Percentiles rank a stretch among this genome's conserved stretches.
Evolutionary conservation across 768 basidiomycete species (phyloP).

Genomic region (Dacryopinax primogenitus): DNA sequence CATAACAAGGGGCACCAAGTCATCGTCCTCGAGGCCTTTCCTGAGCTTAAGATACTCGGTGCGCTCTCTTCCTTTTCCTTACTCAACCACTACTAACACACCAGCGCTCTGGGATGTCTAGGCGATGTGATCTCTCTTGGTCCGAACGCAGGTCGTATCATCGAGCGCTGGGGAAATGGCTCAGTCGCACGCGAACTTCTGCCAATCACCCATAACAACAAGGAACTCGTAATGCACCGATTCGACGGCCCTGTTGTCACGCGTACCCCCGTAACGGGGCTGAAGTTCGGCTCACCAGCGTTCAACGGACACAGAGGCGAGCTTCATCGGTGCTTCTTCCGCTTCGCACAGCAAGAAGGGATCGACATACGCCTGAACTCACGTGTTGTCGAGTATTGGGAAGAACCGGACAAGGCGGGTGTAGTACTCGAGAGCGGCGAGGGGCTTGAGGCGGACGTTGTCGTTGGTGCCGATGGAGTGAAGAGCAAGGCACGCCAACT

Average conservation of each 20-base stretch:
- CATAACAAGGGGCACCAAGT: slow-evolving; percentile 21
- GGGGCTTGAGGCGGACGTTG: slow-evolving; percentile 7
- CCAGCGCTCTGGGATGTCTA: not conserved
- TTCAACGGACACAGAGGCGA: slow-evolving; percentile 25
- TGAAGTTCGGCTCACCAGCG: slow-evolving; percentile 17
- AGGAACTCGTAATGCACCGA: slow-evolving; percentile 18
- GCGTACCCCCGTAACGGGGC: slow-evolving; percentile 17
- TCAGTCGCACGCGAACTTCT: slow-evolving; percentile 12
- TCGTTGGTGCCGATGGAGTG: slow-evolving; percentile 12
- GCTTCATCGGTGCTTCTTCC: slow-evolving; percentile 19
- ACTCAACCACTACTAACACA: too few relatives aligned
- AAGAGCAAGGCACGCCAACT: slow-evolving; percentile 13
- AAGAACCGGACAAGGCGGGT: slow-evolving; percentile 7
- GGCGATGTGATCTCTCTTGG: slow-evolving; percentile 17
- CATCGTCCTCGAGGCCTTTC: slow-evolving; percentile 20
- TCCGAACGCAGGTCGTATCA: slow-evolving; percentile 21
- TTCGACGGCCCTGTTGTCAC: slow-evolving; percentile 19
- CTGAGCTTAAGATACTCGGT: slow-evolving; percentile 17
- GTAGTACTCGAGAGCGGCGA: slow-evolving; percentile 9
- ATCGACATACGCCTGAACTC: not conserved
- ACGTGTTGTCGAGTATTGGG: not conserved
- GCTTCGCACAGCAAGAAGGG: slow-evolving; percentile 15
- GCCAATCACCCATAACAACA: slow-evolving; percentile 16
- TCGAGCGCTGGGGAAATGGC: slow-evolving; percentile 19
- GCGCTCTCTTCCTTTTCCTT: not conserved